phyloP scores from a whole-genome alignment of 176 grass and related monocot species.

The Eleusine indica region DNA sequence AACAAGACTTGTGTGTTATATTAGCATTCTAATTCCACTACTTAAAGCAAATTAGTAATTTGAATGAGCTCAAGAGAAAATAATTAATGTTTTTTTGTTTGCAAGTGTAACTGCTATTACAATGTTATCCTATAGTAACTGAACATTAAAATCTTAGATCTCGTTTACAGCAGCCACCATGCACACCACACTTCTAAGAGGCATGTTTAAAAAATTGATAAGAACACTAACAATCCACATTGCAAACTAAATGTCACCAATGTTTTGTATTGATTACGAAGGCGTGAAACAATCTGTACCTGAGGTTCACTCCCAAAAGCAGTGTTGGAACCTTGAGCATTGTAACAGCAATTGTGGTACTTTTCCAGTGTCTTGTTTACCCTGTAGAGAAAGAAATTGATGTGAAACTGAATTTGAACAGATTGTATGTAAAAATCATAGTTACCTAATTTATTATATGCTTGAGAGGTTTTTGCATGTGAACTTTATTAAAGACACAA shows the following conservation, averaged over 20 bases:
- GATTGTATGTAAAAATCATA: background rate
- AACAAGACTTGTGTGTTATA: background rate
- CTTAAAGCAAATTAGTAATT: too few relatives aligned
- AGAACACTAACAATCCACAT: too few relatives aligned
- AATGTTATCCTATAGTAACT: background rate
- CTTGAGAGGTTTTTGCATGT: background rate
- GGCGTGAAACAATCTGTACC: conserved; percentile 28
- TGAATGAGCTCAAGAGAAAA: too few relatives aligned
- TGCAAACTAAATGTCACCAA: background rate
- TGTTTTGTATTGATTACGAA: too few relatives aligned
- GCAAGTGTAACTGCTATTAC: background rate
- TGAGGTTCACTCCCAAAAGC: conserved; percentile 53
- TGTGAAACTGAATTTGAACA: background rate
- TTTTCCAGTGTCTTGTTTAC: conserved; percentile 60
- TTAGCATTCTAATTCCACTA: background rate
- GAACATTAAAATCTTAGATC: background rate
- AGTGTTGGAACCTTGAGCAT: conserved; percentile 45
- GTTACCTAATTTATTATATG: background rate
- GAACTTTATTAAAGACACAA: background rate
- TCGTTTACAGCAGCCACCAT: background rate
- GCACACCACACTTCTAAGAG: background rate
- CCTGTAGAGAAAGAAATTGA: conserved; percentile 1
- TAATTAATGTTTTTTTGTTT: background rate
- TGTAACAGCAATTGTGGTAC: conserved; percentile 56
- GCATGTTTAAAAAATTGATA: background rate